Base-by-base conservation (phyloP, 1,284 basidiomycete genomes). In the Malassezia restricta region DNA sequence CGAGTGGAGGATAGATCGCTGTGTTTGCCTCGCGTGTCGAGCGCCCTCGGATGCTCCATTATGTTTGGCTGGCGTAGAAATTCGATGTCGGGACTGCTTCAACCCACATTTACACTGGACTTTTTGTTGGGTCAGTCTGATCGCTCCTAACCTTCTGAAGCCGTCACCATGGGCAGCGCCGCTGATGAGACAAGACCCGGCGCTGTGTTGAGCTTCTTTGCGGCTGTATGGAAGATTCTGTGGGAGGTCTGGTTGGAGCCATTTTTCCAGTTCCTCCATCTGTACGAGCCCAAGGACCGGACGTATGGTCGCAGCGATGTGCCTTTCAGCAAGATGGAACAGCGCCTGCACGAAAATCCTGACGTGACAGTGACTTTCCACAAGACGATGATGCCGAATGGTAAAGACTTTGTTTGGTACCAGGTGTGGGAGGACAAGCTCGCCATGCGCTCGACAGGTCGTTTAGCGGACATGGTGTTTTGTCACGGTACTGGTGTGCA, bases 401-500 rank as follows among this genome's bases (percentile, higher is more conserved):
- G 60, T 6, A 66, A 66, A 45, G 65, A 68, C 61, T 68, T 60
- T 56, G 61, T 63, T 8, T 71, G 68, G 68, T 71, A 71, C 53
- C 68, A 71, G 41, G 56, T 71, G 2, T 71, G 68, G 68, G 63
- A 68, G 33, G 64, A 70, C 41, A 57, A 62, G 7, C 45, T 58
- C 8, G 61, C 62, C 3, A 31, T 55, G 31, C 51, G 48, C 14
- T 47, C 56, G 17, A 65, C 65, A 2, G 65, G 65, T n/a, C 48
- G 66, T 31, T 47, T 51, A 11, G 66, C 63, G 5, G 66, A 68
- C 46, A 62, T 71, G 54, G 59, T 68, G 15, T 71, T 67, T 39
- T 60, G 59, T 24, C 68, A 71, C 38, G 68, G 68, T 3, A 71
- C 68, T 1, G 68, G 68, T n/a, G 68, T 71, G 11, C 68, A 68